Evolutionary conservation across 306 rosid genomes (phyloP).

Genomic region (Pyrus pyrifolia): DNA sequence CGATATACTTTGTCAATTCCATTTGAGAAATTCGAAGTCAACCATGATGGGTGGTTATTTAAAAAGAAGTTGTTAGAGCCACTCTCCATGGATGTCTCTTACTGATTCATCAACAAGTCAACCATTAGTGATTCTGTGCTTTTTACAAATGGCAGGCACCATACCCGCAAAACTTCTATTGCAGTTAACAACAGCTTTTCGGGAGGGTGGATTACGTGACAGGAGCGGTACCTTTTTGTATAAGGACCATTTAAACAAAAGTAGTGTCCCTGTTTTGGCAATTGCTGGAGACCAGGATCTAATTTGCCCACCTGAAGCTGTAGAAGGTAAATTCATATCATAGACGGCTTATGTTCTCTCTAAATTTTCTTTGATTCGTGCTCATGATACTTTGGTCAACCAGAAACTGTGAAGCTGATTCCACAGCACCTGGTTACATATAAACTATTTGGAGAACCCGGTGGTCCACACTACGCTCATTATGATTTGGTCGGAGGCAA

Average conservation of each 20-base stretch:
- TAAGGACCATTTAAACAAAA: slow-evolving; percentile 75
- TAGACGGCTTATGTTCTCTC: slow-evolving; percentile 9
- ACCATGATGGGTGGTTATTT: neutral
- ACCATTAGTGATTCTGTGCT: neutral
- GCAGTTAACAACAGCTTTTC: slow-evolving; percentile 93
- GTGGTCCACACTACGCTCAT: slow-evolving; percentile 95
- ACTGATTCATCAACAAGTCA: neutral
- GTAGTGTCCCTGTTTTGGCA: slow-evolving; percentile 69
- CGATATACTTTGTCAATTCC: neutral
- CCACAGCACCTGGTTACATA: slow-evolving; percentile 75
- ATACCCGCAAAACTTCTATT: slow-evolving; percentile 83
- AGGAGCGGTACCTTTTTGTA: slow-evolving; percentile 59
- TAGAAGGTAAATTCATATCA: slow-evolving; percentile 53
- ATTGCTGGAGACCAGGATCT: slow-evolving; percentile 89
- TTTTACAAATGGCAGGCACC: slow-evolving; percentile 57
- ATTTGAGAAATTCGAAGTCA: neutral
- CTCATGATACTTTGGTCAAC: slow-evolving; percentile 18
- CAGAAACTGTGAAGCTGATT: slow-evolving; percentile 74
- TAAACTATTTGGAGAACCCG: slow-evolving; percentile 67
- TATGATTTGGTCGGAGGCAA: slow-evolving; percentile 99
- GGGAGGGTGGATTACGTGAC: slow-evolving; percentile 73
- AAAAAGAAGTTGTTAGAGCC: neutral
- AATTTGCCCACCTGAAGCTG: slow-evolving; percentile 99
- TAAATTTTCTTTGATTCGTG: neutral
- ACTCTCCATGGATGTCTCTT: neutral